Evolutionary conservation across 805 yeast genomes (phyloP).

Genomic region (Ogataea paraovalis): DNA sequence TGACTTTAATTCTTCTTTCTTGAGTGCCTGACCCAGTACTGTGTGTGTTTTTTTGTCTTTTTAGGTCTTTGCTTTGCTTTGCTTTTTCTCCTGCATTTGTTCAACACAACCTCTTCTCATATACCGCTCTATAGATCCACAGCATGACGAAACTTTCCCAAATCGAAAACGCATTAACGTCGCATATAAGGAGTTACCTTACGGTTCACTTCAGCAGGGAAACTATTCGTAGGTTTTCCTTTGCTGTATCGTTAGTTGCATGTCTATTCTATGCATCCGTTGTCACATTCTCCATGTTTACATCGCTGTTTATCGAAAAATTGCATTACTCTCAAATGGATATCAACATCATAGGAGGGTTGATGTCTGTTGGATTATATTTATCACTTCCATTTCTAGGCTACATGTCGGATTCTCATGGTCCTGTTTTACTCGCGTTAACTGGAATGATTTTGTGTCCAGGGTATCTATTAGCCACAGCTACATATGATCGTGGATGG

Average conservation of each 20-base stretch:
- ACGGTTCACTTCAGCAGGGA: conserved; percentile 38
- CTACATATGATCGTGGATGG: conserved; percentile 28
- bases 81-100: too few species aligned
- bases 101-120: too few species aligned
- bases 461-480: conserved; percentile 54
- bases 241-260: conserved; percentile 51
- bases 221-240: conserved; percentile 47
- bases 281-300: conserved; percentile 73
- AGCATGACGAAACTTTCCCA: conserved; percentile 21
- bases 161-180: conserved; percentile 39
- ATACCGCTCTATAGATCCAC: too few species aligned
- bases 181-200: conserved; percentile 40
- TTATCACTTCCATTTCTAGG: conserved; percentile 80
- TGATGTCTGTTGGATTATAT: conserved; percentile 78
- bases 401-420: conserved; percentile 77
- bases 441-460: conserved; percentile 63
- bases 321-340: conserved; percentile 60
- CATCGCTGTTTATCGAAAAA: conserved; percentile 59
- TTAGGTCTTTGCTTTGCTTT: too few species aligned
- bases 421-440: conserved; percentile 68
- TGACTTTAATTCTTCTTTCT: too few species aligned
- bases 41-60: too few species aligned
- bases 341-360: conserved; percentile 68
- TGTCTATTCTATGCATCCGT: conserved; percentile 83
- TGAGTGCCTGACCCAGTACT: too few species aligned